Evolutionary conservation across 257 asterid genomes (phyloP).

Genomic region (Coffea eugenioides): DNA sequence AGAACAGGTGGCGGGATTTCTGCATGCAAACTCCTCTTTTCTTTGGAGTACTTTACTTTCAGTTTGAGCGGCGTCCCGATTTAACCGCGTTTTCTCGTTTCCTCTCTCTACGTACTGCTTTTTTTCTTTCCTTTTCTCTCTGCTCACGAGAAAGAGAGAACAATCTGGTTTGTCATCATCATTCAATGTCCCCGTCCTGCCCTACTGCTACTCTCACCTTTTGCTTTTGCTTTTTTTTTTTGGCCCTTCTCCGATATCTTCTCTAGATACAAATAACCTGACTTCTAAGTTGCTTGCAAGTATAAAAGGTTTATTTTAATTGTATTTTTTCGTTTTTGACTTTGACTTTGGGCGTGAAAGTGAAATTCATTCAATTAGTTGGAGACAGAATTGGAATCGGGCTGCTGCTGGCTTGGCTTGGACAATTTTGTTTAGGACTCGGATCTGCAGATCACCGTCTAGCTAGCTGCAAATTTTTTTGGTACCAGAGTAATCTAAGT

Average conservation of each 20-base stretch:
- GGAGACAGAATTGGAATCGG: neutral
- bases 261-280: neutral
- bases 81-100: constrained; percentile 29
- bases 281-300: constrained; percentile 8
- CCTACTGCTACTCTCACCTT: neutral
- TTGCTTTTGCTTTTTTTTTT: constrained; percentile 9
- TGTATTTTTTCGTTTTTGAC: neutral
- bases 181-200: neutral
- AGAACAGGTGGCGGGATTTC: too few relatives aligned
- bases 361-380: neutral
- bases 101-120: constrained; percentile 5
- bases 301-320: constrained; percentile 4
- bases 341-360: constrained; percentile 3
- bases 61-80: constrained; percentile 51
- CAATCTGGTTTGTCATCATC: constrained; percentile 11
- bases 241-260: too few relatives aligned
- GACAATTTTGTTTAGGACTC: constrained; percentile 31
- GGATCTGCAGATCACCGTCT: constrained; percentile 32
- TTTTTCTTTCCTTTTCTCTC: neutral
- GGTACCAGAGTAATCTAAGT: too few relatives aligned
- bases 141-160: constrained; percentile 24
- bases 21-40: too few relatives aligned
- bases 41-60: neutral
- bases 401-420: neutral
- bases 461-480: constrained; percentile 29